Conservation (phyloP, 768 basidiomycete genomes). For the Lentinula aciculospora region DNA sequence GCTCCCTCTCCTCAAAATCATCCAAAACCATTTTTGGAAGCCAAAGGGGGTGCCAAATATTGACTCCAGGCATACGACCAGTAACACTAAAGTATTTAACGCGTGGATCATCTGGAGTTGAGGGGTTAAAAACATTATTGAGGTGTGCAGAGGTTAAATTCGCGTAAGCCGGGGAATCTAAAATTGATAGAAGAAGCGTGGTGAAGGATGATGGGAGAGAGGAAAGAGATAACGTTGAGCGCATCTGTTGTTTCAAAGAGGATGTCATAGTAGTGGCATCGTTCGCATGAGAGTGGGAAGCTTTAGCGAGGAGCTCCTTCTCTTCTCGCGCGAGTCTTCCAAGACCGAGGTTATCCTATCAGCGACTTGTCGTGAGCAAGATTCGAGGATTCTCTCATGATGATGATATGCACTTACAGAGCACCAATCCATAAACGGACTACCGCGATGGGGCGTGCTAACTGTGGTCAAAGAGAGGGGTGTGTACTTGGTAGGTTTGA, state of each 20-base stretch:
- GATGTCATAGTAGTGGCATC: slow-evolving; percentile 1
- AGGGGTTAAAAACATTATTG: slow-evolving; percentile 74
- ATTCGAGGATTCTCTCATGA: neutral
- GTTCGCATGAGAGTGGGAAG: neutral
- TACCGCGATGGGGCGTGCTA: slow-evolving; percentile 91
- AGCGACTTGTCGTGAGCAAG: slow-evolving; percentile 7
- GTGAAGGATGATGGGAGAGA: slow-evolving; percentile 81
- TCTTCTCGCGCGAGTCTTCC: slow-evolving; percentile 39
- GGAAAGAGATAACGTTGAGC: slow-evolving; percentile 45
- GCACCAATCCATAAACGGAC: slow-evolving; percentile 99
- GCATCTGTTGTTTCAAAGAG: slow-evolving; percentile 21
- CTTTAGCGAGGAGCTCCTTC: neutral
- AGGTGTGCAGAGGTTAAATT: slow-evolving; percentile 87
- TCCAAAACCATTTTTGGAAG: slow-evolving; percentile 93
- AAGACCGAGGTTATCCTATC: slow-evolving; percentile 85
- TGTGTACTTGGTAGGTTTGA: slow-evolving; percentile 75
- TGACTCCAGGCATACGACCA: slow-evolving; percentile 60
- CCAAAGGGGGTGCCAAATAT: slow-evolving; percentile 94
- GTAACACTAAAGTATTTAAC: slow-evolving; percentile 94
- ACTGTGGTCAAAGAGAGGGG: slow-evolving; percentile 87
- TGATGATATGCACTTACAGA: slow-evolving; percentile 50
- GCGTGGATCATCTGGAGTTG: slow-evolving; percentile 67
- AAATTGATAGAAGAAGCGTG: slow-evolving; percentile 76
- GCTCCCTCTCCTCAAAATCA: slow-evolving; percentile 62
- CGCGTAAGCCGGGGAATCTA: slow-evolving; percentile 96